phyloP scores from a whole-genome alignment of 2,329 filamentous ascomycete genomes.

The Neonectria punicea region DNA sequence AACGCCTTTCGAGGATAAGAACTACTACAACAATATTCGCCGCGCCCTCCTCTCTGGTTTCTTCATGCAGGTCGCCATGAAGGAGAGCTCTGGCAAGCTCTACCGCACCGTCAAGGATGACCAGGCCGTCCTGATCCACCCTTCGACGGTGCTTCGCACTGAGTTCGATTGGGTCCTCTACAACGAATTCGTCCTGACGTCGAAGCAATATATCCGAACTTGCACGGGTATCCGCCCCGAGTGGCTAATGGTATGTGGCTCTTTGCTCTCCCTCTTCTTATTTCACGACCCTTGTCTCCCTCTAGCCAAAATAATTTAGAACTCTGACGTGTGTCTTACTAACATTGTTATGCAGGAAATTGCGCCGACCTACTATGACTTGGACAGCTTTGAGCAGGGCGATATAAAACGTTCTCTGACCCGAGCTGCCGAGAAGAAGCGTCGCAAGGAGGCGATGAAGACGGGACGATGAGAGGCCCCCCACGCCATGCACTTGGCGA shows the following conservation, averaged over 20 bases:
- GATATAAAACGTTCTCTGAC: slow-evolving; percentile 80
- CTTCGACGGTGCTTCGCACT: slow-evolving; percentile 86
- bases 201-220: slow-evolving; percentile 97
- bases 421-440: slow-evolving; percentile 68
- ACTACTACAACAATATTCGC: slow-evolving; percentile 98
- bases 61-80: slow-evolving; percentile 99
- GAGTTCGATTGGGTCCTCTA: slow-evolving; percentile 98
- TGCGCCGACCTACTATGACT: slow-evolving; percentile 90
- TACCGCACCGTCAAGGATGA: slow-evolving; percentile 98
- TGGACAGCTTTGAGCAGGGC: slow-evolving; percentile 83
- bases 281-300: slow-evolving; percentile 2
- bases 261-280: not conserved
- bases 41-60: slow-evolving; percentile 92
- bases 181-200: slow-evolving; percentile 97
- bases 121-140: slow-evolving; percentile 91
- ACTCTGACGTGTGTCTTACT: slow-evolving; percentile 22
- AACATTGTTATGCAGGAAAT: slow-evolving; percentile 73
- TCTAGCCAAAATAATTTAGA: not conserved
- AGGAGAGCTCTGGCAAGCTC: slow-evolving; percentile 85
- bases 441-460: slow-evolving; percentile 68
- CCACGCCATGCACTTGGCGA: slow-evolving; percentile 14
- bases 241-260: slow-evolving; percentile 81
- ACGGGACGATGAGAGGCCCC: slow-evolving; percentile 52
- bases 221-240: slow-evolving; percentile 92
- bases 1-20: slow-evolving; percentile 92